A percentile compares a stretch with the other conserved stretches of the same genome.
Evolutionary conservation across 192 early-diverging fungal species (phyloP).

Genomic region (Rhizophlyctis rosea): DNA sequence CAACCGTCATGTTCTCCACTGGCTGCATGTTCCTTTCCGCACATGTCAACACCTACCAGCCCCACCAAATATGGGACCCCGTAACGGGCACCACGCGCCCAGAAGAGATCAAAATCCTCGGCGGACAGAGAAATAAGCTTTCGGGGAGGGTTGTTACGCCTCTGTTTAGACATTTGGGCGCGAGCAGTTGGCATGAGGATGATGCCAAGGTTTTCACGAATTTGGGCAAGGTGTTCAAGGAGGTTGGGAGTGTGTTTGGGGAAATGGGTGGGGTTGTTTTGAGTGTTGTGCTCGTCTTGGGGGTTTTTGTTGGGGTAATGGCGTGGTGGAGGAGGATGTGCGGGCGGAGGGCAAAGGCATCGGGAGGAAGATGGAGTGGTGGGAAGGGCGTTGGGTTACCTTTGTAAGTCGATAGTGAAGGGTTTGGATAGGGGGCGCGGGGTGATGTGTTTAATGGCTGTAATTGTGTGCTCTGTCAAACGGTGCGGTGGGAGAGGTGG

Average conservation of each 20-base stretch:
- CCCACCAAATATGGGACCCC: background rate
- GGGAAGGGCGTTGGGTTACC: too few relatives aligned
- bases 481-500: too few relatives aligned
- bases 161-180: slow-evolving; percentile 26
- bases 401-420: too few relatives aligned
- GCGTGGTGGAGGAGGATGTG: too few relatives aligned
- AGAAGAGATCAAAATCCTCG: slow-evolving; percentile 20
- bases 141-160: slow-evolving; percentile 18
- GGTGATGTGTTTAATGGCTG: too few relatives aligned
- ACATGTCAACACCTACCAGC: slow-evolving; percentile 13
- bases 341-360: too few relatives aligned
- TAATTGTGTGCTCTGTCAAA: too few relatives aligned
- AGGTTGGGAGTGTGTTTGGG: slow-evolving; percentile 17
- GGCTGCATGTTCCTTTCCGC: slow-evolving; percentile 38
- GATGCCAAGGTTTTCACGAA: slow-evolving; percentile 24
- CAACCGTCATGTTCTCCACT: slow-evolving; percentile 39
- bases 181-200: slow-evolving; percentile 25
- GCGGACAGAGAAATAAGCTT: slow-evolving; percentile 20
- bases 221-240: slow-evolving; percentile 15
- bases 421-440: too few relatives aligned
- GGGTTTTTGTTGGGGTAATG: too few relatives aligned
- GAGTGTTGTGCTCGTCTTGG: too few relatives aligned
- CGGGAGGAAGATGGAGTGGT: too few relatives aligned
- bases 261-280: background rate
- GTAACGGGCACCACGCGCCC: too few relatives aligned